Evolutionary conservation across 108 stramenopile genomes (phyloP).

Genomic region (Conticribra weissflogii): DNA sequence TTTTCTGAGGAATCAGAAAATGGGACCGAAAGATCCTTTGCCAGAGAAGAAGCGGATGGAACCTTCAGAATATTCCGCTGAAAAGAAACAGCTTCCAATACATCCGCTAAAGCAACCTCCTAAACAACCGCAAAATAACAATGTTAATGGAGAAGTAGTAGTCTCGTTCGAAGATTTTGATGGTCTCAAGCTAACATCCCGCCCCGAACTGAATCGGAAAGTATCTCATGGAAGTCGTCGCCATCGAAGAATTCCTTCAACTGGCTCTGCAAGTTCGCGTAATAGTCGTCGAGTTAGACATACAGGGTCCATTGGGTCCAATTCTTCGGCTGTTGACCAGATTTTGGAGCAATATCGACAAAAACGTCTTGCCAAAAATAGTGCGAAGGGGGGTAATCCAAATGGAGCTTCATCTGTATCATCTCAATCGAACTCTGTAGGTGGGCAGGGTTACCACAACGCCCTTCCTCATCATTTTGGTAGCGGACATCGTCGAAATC

Average conservation of each 20-base stretch:
- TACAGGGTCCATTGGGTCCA: constrained; percentile 34
- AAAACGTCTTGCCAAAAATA: constrained; percentile 31
- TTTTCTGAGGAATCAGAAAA: not conserved
- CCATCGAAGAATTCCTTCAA: constrained; percentile 18
- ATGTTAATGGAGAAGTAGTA: constrained; percentile 3
- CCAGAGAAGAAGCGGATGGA: not conserved
- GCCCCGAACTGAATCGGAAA: not conserved
- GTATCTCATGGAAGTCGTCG: not conserved
- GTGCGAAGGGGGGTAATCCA: not conserved
- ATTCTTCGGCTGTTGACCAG: constrained; percentile 46
- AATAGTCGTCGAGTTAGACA: constrained; percentile 7
- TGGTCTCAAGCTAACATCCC: not conserved
- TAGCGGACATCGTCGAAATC: too few species aligned
- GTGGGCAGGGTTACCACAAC: too few species aligned
- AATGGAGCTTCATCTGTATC: not conserved
- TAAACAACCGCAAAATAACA: not conserved
- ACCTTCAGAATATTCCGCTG: not conserved
- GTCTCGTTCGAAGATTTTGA: constrained; percentile 22
- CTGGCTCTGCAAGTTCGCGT: constrained; percentile 13
- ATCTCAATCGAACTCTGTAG: not conserved
- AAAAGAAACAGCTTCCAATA: not conserved
- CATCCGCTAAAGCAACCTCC: constrained; percentile 7
- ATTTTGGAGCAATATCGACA: constrained; percentile 45
- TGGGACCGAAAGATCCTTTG: too few species aligned
- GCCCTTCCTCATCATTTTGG: too few species aligned